phyloP scores from a whole-genome alignment of 148 eudicot species.

The Simmondsia chinensis region DNA sequence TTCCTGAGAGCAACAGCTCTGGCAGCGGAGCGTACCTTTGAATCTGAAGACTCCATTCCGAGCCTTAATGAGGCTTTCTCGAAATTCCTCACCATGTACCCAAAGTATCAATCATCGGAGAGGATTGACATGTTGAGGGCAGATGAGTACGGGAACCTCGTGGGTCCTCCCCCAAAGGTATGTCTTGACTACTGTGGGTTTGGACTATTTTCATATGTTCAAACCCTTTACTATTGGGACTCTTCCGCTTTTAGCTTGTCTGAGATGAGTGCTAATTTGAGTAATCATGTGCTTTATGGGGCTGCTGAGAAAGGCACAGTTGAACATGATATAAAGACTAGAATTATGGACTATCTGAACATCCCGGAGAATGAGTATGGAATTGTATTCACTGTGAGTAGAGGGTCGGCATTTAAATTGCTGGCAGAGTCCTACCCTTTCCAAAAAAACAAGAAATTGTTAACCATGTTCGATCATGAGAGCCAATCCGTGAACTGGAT shows the following conservation, averaged over 20 bases:
- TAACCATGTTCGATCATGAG: conserved; percentile 99
- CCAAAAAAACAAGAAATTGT: conserved; percentile 73
- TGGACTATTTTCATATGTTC: conserved; percentile 89
- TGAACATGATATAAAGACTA: conserved; percentile 76
- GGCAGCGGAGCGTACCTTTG: conserved; percentile 65
- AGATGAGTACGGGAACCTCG: conserved; percentile 77
- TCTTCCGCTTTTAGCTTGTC: conserved; percentile 81
- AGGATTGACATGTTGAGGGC: conserved; percentile 78
- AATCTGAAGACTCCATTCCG: conserved; percentile 63
- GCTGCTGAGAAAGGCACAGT: conserved; percentile 81
- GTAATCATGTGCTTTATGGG: conserved; percentile 91
- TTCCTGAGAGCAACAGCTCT: conserved; percentile 87
- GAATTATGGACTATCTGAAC: conserved; percentile 91
- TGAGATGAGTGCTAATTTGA: conserved; percentile 89
- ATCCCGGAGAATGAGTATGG: conserved; percentile 96
- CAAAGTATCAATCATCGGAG: conserved; percentile 66
- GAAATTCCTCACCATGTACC: conserved; percentile 87
- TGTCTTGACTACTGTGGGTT: conserved; percentile 96
- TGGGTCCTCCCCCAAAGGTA: conserved; percentile 60
- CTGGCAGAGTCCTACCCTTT: conserved; percentile 95
- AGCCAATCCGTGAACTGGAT: conserved; percentile 97
- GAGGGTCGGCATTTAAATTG: conserved; percentile 94
- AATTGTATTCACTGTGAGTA: conserved; percentile 85
- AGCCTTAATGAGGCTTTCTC: conserved; percentile 50
- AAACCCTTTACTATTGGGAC: conserved; percentile 74